Evolutionary conservation across 2,329 filamentous ascomycete species (phyloP).

Genomic region (Paraphoma chrysanthemicola): DNA sequence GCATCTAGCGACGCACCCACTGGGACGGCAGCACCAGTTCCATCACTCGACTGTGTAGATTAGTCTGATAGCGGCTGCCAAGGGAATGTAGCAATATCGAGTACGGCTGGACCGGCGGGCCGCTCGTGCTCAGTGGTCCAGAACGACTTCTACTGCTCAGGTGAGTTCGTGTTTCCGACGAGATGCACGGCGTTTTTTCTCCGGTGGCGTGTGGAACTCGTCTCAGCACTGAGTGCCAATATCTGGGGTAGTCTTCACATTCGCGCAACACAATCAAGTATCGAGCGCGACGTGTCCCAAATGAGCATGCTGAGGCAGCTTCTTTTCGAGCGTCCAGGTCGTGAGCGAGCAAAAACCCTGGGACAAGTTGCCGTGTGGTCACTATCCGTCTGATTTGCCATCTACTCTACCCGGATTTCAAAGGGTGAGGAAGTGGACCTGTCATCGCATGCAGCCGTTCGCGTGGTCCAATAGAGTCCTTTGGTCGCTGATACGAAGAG

Average conservation of each 20-base stretch:
- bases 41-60: constrained; percentile 19
- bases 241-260: constrained; percentile 21
- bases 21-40: constrained; percentile 20
- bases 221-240: constrained; percentile 18
- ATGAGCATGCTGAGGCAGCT: constrained; percentile 13
- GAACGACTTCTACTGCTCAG: constrained; percentile 25
- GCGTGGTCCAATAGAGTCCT: constrained; percentile 5
- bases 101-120: constrained; percentile 43
- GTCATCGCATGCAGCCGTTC: not conserved
- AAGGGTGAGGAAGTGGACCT: not conserved
- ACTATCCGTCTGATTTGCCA: constrained; percentile 15
- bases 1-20: constrained; percentile 11
- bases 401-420: constrained; percentile 14
- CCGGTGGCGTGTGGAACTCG: constrained; percentile 12
- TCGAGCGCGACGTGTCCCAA: constrained; percentile 12
- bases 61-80: constrained; percentile 36
- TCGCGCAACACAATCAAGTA: constrained; percentile 12
- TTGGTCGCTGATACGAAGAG: constrained; percentile 11
- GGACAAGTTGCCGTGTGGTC: constrained; percentile 12
- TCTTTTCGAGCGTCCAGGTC: constrained; percentile 23
- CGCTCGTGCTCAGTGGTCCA: constrained; percentile 36
- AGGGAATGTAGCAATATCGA: constrained; percentile 40
- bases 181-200: constrained; percentile 6
- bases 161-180: constrained; percentile 39
- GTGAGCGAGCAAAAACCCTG: constrained; percentile 14